These are phyloP conservation scores for Phytopythium sindhum DNA, from an alignment of 352 stramenopile species.

Conservation along the genomic window DNA sequence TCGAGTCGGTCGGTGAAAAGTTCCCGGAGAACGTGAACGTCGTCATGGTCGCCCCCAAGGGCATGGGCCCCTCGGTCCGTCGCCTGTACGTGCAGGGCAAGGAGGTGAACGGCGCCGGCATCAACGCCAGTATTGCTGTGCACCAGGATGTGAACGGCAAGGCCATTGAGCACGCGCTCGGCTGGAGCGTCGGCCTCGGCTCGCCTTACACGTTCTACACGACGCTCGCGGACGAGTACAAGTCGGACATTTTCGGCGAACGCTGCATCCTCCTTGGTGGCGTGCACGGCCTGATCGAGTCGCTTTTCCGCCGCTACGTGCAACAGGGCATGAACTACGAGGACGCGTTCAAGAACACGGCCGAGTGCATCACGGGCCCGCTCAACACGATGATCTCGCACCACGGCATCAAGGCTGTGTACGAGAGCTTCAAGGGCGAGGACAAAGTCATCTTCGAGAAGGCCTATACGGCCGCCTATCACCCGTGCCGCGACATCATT, in stretches of 20 bases:
- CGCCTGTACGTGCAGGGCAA: constrained; percentile 98
- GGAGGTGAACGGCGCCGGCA: constrained; percentile 96
- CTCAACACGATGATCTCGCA: constrained; percentile 98
- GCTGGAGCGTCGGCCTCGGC: constrained; percentile 95
- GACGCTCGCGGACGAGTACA: constrained; percentile 95
- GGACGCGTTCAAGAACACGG: constrained; percentile 95
- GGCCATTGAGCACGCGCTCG: constrained; percentile 94
- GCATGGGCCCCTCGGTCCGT: constrained; percentile 96
- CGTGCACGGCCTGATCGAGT: constrained; percentile 97
- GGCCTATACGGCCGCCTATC: constrained; percentile 95
- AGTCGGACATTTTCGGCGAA: constrained; percentile 98
- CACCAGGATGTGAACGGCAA: constrained; percentile 94
- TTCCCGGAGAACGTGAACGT: constrained; percentile 98
- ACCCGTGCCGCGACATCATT: constrained; percentile 95
- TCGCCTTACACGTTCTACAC: constrained; percentile 98
- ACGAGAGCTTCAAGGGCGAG: constrained; percentile 90
- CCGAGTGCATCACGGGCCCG: constrained; percentile 97
- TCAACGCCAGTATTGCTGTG: constrained; percentile 96
- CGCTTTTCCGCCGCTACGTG: constrained; percentile 96
- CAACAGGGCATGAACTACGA: constrained; percentile 92
- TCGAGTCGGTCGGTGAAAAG: constrained; percentile 92
- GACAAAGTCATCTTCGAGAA: constrained; percentile 94
- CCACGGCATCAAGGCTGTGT: constrained; percentile 95
- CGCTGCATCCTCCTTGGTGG: constrained; percentile 96
- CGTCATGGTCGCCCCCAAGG: constrained; percentile 98